Evolutionary conservation across 768 basidiomycete species (phyloP), one percentile per base, ranked within the genome.

Genomic region (Mycena amicta): DNA sequence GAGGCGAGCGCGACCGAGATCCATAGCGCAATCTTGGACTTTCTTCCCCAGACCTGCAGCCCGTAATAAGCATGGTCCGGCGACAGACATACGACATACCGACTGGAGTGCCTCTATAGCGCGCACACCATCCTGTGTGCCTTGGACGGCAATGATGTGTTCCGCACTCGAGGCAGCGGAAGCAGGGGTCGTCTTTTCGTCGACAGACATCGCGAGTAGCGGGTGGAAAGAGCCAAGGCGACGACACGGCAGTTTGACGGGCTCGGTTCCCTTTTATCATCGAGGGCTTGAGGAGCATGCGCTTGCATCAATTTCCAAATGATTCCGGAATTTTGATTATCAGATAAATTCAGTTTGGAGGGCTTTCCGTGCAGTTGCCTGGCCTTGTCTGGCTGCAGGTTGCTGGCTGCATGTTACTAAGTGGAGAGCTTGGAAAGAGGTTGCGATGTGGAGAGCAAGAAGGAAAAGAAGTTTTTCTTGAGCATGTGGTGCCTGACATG

Each of bases 1-100:
- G 62, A 63, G 23, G 62, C 62, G 18, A 63, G 62, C 15, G 62
- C 58, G 15, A 63, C 50, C 6, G 62, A 60, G 18, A 63, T 55
- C 62, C 62, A 63, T 16, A 63, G 53, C 25, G 28, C 55, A 27
- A 63, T 63, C 53, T 63, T 63, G 27, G 62, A 63, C 41, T 63
- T 63, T 4, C 52, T 51, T 2, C 62, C 62, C 62, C 62, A 63
- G 22, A 63, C 62, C 62, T 63, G 45, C 4, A 56, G 4, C 5
- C 26, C 23, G 20, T 2, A 45, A 27, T 60, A n/a, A 60, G 56
- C 15, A 22, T 5, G 11, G 2, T 12, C 1, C 22, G 15, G 25
- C 5, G 13, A 8, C 15, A 46, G 45, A 25, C 54, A 6, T n/a
- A 5, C 43, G 27, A 52, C 57, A 30, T 15, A 39, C 62, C 31